Conservation (phyloP, 2,329 filamentous ascomycete species). For the Conoideocrella luteorostrata region DNA sequence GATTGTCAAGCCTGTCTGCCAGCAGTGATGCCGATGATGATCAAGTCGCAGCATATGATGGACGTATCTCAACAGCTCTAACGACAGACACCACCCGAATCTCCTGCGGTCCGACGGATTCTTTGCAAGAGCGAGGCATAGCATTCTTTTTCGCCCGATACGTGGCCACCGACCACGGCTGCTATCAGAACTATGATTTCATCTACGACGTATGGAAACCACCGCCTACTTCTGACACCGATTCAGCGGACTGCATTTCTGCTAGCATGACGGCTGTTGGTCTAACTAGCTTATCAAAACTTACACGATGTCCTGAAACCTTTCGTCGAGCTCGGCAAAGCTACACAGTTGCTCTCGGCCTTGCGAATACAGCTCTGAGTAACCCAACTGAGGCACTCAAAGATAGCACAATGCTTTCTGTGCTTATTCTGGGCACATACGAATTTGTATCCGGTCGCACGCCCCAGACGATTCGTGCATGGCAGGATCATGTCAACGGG, state of each 20-base stretch:
- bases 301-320: constrained; percentile 33
- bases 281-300: constrained; percentile 43
- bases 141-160: constrained; percentile 47
- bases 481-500: constrained; percentile 48
- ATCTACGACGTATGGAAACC: constrained; percentile 48
- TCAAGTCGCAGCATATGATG: not conserved
- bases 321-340: constrained; percentile 42
- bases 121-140: constrained; percentile 36
- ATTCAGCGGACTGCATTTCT: constrained; percentile 38
- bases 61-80: not conserved
- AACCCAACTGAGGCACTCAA: constrained; percentile 36
- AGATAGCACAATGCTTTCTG: constrained; percentile 45
- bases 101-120: constrained; percentile 13
- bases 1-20: not conserved
- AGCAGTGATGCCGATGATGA: not conserved
- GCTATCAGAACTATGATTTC: constrained; percentile 46
- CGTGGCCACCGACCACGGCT: constrained; percentile 39
- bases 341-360: constrained; percentile 44
- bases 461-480: constrained; percentile 40
- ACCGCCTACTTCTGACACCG: constrained; percentile 23
- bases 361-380: constrained; percentile 44
- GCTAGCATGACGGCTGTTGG: constrained; percentile 50
- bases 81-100: constrained; percentile 5
- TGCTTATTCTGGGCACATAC: constrained; percentile 48
- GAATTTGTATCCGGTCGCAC: constrained; percentile 45